These are phyloP conservation scores for Saturnispora gosingensis DNA, from an alignment of 805 yeast genomes.

Conservation along the genomic window DNA sequence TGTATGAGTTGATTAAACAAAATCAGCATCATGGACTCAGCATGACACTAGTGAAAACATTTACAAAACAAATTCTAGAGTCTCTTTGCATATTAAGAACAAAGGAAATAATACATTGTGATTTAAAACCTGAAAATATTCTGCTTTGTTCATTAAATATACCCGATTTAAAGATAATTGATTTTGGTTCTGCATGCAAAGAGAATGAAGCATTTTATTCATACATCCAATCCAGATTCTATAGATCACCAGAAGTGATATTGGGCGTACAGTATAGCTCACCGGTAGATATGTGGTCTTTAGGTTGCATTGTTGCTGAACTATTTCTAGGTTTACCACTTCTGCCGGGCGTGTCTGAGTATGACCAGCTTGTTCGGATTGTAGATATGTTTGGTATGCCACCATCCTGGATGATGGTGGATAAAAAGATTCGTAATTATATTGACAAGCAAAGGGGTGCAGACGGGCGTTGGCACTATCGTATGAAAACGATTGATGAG, in stretches of 20 bases:
- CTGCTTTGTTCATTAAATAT: constrained; percentile 68
- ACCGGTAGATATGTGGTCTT: constrained; percentile 96
- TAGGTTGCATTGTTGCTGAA: constrained; percentile 94
- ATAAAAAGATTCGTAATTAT: constrained; percentile 69
- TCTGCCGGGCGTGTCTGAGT: constrained; percentile 84
- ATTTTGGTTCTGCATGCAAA: constrained; percentile 93
- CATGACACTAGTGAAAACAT: constrained; percentile 66
- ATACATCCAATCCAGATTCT: constrained; percentile 91
- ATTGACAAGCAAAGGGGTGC: constrained; percentile 26
- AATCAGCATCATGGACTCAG: constrained; percentile 88
- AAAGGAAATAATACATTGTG: constrained; percentile 87
- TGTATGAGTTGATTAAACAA: constrained; percentile 85
- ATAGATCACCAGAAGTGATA: constrained; percentile 89
- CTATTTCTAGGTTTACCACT: constrained; percentile 76
- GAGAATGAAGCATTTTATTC: constrained; percentile 84
- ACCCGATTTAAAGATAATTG: constrained; percentile 86
- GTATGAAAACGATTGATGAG: constrained; percentile 35
- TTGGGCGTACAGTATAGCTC: constrained; percentile 86
- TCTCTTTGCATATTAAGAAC: constrained; percentile 73
- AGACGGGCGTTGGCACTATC: constrained; percentile 31
- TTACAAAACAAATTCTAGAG: constrained; percentile 74
- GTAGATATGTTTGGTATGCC: constrained; percentile 78
- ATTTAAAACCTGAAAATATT: constrained; percentile 92
- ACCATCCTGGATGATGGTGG: constrained; percentile 95
- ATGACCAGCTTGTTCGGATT: constrained; percentile 78